Base-by-base conservation (phyloP, 805 yeast genomes). In the Wickerhamomyces subpelliculosus region DNA sequence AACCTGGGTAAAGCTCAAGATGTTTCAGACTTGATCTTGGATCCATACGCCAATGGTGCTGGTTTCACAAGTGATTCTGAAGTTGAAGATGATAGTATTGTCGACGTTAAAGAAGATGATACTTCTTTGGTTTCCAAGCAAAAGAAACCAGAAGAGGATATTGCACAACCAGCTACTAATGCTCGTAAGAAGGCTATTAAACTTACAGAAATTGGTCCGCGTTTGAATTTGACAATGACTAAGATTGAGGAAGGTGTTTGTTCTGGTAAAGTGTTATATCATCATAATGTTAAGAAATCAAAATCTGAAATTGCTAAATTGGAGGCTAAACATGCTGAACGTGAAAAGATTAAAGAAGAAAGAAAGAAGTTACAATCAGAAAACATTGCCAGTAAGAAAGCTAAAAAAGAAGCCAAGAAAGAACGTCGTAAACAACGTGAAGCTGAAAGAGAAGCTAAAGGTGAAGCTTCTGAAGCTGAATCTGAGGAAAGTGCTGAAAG, bases 191-290 rank as follows among this genome's bases (percentile, higher is more conserved):
- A 84, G 52, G 97, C 98, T 1, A 85, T 93, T 49, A 89, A 87
- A 58, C 68, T 93, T 36, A 85, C 90, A 1, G 98, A 93, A 60
- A 66, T 90, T 35, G 98, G 98, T 0, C 98, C 98, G 27, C 73
- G 98, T 47, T 62, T 93, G 60, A 77, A 75, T 48, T 65, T 93
- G 60, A 68, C 78, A 36, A 65, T 93, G 41, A 65, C 82, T 35
- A 93, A 93, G 64, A 85, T 93, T 38, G 97, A 90, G 62, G 97
- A 90, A 55, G 95, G 93, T 14, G 73, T 85, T 18, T 90, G 96
- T 41, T 67, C 80, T 0, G 96, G 97, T 37, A 89, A 86, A 63
- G 86, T 93, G 14, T 61, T 93, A 43, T 86, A 84, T 62, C 98
- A 93, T 58, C 71, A 85, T 32, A 71, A 67, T 38, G 68, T 87